A percentile compares a stretch with the other conserved stretches of the same genome.
phyloP scores from a whole-genome alignment of 139 green algal species.

The Spirogloea muscicola region DNA sequence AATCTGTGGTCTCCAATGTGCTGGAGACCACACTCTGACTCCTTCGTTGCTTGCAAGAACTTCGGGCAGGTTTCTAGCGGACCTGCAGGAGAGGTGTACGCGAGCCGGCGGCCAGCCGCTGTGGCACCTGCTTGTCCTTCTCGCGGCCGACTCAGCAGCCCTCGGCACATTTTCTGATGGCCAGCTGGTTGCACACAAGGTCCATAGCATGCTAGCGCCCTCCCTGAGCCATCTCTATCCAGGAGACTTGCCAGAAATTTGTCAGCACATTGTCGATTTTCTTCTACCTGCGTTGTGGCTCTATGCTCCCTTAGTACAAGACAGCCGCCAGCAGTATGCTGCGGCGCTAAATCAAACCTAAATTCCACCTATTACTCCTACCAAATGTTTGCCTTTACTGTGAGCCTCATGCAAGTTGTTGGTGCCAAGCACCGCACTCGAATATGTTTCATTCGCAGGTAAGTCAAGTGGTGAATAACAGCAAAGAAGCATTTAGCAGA shows the following conservation, averaged over 20 bases:
- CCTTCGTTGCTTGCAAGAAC: too few relatives aligned
- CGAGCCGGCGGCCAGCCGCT: not conserved
- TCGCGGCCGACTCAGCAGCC: not conserved
- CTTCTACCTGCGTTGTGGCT: not conserved
- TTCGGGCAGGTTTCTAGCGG: not conserved
- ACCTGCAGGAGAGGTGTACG: not conserved
- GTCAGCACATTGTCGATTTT: not conserved
- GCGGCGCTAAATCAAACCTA: too few relatives aligned
- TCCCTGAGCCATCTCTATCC: not conserved
- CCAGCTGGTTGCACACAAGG: slow-evolving; percentile 5
- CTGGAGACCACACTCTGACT: too few relatives aligned
- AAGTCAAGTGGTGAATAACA: too few relatives aligned
- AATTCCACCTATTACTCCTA: too few relatives aligned
- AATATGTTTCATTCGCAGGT: too few relatives aligned
- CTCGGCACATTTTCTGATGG: slow-evolving; percentile 6
- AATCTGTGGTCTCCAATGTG: too few relatives aligned
- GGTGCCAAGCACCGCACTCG: too few relatives aligned
- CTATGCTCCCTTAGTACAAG: not conserved
- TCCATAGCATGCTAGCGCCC: not conserved
- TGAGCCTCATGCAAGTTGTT: too few relatives aligned
- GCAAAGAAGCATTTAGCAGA: too few relatives aligned
- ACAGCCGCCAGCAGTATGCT: too few relatives aligned
- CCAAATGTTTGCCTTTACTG: too few relatives aligned
- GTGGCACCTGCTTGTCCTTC: slow-evolving; percentile 2
- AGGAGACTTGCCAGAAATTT: not conserved